A percentile compares a stretch with the other conserved stretches of the same genome.
These are phyloP conservation scores for Globisporangium takayamanum DNA, from an alignment of 352 stramenopile genomes.

Conservation along the genomic window DNA sequence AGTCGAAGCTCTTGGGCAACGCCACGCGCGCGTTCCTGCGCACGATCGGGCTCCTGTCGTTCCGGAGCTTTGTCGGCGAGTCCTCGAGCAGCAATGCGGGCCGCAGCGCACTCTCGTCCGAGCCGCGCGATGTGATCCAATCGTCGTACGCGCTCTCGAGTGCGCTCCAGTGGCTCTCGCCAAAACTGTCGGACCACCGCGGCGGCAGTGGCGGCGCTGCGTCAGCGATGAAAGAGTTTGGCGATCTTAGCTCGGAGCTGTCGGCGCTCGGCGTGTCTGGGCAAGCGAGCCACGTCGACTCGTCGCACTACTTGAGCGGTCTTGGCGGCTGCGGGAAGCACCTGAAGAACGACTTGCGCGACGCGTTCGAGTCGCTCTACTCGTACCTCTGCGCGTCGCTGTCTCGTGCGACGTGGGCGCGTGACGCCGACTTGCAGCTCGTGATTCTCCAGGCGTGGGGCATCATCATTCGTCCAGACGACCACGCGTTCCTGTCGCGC, in stretches of 20 bases:
- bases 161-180: slow-evolving; percentile 70
- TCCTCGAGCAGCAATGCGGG: slow-evolving; percentile 24
- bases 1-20: slow-evolving; percentile 69
- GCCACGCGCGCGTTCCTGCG: slow-evolving; percentile 71
- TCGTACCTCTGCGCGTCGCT: slow-evolving; percentile 66
- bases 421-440: slow-evolving; percentile 75
- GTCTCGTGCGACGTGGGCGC: slow-evolving; percentile 79
- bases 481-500: slow-evolving; percentile 87
- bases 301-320: slow-evolving; percentile 63
- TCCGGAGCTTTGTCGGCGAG: slow-evolving; percentile 72
- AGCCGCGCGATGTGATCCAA: slow-evolving; percentile 52
- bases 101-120: slow-evolving; percentile 27
- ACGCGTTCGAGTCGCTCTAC: slow-evolving; percentile 84
- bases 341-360: slow-evolving; percentile 68
- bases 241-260: slow-evolving; percentile 31
- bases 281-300: slow-evolving; percentile 18
- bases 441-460: slow-evolving; percentile 81
- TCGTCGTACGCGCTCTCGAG: slow-evolving; percentile 68
- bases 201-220: slow-evolving; percentile 2
- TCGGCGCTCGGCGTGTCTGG: slow-evolving; percentile 6
- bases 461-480: slow-evolving; percentile 82
- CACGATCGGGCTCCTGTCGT: slow-evolving; percentile 70
- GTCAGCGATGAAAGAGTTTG: slow-evolving; percentile 27
- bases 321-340: slow-evolving; percentile 77
- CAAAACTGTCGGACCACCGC: slow-evolving; percentile 26